Base-by-base conservation (phyloP, 257 asterid species). In the Thymus mandschuricus region DNA sequence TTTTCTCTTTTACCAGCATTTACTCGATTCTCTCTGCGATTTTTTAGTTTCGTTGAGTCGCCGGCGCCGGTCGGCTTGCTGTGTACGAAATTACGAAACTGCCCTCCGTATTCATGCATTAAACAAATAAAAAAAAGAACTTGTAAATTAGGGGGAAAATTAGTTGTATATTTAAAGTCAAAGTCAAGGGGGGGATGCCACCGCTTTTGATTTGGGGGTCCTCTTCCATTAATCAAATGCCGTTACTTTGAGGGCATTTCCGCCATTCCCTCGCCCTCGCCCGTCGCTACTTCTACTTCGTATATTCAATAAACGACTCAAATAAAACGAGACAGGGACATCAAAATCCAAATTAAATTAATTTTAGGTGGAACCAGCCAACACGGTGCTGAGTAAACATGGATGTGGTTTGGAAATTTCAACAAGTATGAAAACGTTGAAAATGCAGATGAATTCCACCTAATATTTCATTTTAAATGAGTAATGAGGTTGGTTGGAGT, bases 371-470 rank as follows among this genome's bases (percentile, higher is more conserved):
- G 40, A 78, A 63, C 77, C 74, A 15, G 80, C 83, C 85, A 78
- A 81, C 63, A 13, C 55, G 50, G 2, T 12, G 38, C 58, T 62
- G 1, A 64, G 61, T 58, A 48, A 48, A 60, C 64, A 70, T 66
- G 73, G 33, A 6, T 77, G 62, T 29, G 33, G 48, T 29, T 66
- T 70, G 57, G 9, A 79, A 69, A 69, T 69, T 73, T 70, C 77
- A 68, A 15, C 43, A 57, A 81, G 86, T 85, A 75, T 75, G 81
- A 78, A 72, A 72, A 60, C 83, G 69, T 88, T 86, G 89, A 80
- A 73, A 76, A 68, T 78, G 74, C 73, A 43, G 70, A 72, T 69
- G 43, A 68, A n/a, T 38, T 78, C 15, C 76, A 83, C 87, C 88
- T 83, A 81, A 81, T 79, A 15, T 56, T n/a, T 57, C 60, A 52